These are phyloP conservation scores for Chaetomidium leptoderma DNA, from an alignment of 495 filamentous ascomycete species.

Conservation along the genomic window DNA sequence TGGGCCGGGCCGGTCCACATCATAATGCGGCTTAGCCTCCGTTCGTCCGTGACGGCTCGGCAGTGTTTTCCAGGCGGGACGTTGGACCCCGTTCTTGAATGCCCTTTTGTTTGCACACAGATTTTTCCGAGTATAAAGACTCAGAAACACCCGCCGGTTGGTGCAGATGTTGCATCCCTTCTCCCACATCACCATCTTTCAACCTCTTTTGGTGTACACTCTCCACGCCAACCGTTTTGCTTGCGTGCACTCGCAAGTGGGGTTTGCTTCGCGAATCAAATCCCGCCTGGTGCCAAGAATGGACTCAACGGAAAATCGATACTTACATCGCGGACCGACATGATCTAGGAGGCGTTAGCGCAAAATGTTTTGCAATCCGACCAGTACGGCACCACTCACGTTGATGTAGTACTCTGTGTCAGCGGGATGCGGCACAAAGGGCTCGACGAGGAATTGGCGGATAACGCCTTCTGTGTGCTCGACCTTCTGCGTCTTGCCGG, in stretches of 20 bases:
- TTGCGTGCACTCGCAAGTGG: slow-evolving; percentile 24
- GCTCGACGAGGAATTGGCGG: slow-evolving; percentile 95
- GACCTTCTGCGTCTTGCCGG: slow-evolving; percentile 85
- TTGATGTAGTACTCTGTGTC: slow-evolving; percentile 99
- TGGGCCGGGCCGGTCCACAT: slow-evolving; percentile 25
- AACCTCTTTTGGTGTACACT: neutral
- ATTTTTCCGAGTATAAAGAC: slow-evolving; percentile 19
- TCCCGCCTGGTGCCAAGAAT: slow-evolving; percentile 19
- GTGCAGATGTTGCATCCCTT: neutral
- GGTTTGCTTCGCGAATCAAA: slow-evolving; percentile 8
- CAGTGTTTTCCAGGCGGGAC: slow-evolving; percentile 9
- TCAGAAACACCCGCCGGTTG: slow-evolving; percentile 9
- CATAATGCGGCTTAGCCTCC: slow-evolving; percentile 50
- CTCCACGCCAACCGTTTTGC: neutral
- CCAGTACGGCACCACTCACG: slow-evolving; percentile 55
- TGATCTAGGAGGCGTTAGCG: slow-evolving; percentile 34
- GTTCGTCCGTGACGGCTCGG: slow-evolving; percentile 45
- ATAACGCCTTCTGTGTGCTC: slow-evolving; percentile 86
- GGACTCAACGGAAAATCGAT: slow-evolving; percentile 10
- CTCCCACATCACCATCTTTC: slow-evolving; percentile 9
- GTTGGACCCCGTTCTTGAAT: slow-evolving; percentile 15
- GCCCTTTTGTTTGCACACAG: slow-evolving; percentile 7
- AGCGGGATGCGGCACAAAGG: slow-evolving; percentile 89
- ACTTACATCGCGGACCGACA: slow-evolving; percentile 40
- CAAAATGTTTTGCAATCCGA: slow-evolving; percentile 74